phyloP scores from a whole-genome alignment of 2,329 filamentous ascomycete species.

The Zymoseptoria crescenta region DNA sequence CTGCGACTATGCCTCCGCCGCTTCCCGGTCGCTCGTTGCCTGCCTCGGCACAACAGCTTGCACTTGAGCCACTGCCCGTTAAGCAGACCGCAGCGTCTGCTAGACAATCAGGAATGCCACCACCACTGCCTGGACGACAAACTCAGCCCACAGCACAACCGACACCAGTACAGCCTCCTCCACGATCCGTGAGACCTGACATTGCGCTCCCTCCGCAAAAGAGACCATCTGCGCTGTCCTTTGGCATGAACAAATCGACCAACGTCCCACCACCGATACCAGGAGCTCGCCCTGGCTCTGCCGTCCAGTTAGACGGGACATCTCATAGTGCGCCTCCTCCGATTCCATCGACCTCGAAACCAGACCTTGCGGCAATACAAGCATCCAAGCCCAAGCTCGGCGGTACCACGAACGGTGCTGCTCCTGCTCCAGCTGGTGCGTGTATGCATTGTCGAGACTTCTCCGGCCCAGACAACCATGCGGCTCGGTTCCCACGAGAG shows the following conservation, averaged over 20 bases:
- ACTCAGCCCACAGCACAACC: slow-evolving; percentile 5
- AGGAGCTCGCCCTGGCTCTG: slow-evolving; percentile 5
- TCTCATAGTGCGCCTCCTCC: slow-evolving; percentile 38
- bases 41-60: neutral
- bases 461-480: slow-evolving; percentile 69
- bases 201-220: slow-evolving; percentile 16
- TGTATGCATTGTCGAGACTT: slow-evolving; percentile 87
- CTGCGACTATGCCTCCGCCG: slow-evolving; percentile 8
- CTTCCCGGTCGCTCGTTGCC: slow-evolving; percentile 1
- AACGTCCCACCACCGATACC: slow-evolving; percentile 9
- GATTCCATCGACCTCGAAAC: slow-evolving; percentile 47
- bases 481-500: slow-evolving; percentile 64
- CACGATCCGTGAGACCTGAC: slow-evolving; percentile 19
- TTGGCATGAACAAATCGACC: slow-evolving; percentile 21
- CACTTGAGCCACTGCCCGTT: neutral
- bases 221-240: slow-evolving; percentile 21
- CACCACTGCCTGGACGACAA: slow-evolving; percentile 3
- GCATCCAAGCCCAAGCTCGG: slow-evolving; percentile 41
- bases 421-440: slow-evolving; percentile 12
- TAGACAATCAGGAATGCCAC: neutral
- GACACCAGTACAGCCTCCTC: neutral
- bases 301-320: neutral
- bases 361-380: slow-evolving; percentile 51
- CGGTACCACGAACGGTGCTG: slow-evolving; percentile 11
- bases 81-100: neutral